phyloP scores from a whole-genome alignment of 2,329 filamentous ascomycete genomes.

The Fusarium ambrosium region DNA sequence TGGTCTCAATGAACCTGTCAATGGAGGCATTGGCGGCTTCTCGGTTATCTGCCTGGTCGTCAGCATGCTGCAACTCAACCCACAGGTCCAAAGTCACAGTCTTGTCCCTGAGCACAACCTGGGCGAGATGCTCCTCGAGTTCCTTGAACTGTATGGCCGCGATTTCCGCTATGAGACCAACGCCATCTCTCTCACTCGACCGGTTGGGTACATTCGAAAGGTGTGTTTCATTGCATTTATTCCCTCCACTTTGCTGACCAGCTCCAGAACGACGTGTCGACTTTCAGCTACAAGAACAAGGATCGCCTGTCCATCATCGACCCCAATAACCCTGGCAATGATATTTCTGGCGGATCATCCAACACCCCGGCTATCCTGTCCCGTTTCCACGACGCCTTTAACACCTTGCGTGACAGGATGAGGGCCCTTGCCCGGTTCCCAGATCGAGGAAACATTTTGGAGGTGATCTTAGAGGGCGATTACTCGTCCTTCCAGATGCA shows the following conservation, averaged over 20 bases:
- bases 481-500: constrained; percentile 82
- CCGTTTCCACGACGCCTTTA: constrained; percentile 77
- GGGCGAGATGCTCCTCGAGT: constrained; percentile 86
- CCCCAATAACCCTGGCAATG: constrained; percentile 86
- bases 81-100: constrained; percentile 73
- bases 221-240: constrained; percentile 57
- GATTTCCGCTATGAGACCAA: constrained; percentile 78
- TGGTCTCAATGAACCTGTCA: constrained; percentile 90
- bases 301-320: constrained; percentile 89
- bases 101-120: constrained; percentile 75
- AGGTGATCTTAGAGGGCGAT: constrained; percentile 80
- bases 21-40: constrained; percentile 93
- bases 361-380: constrained; percentile 76
- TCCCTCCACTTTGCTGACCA: constrained; percentile 1
- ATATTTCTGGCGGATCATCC: constrained; percentile 88
- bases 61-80: constrained; percentile 86
- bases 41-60: constrained; percentile 94
- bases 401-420: constrained; percentile 71
- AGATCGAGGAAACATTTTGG: constrained; percentile 67
- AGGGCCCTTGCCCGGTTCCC: constrained; percentile 57
- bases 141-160: constrained; percentile 90
- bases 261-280: constrained; percentile 58
- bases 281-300: constrained; percentile 69
- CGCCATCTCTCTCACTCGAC: constrained; percentile 82
- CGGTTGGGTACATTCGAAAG: constrained; percentile 80